Evolutionary conservation across 176 grass and related monocot species (phyloP).

Genomic region (Hsuehochloa calcarea): DNA sequence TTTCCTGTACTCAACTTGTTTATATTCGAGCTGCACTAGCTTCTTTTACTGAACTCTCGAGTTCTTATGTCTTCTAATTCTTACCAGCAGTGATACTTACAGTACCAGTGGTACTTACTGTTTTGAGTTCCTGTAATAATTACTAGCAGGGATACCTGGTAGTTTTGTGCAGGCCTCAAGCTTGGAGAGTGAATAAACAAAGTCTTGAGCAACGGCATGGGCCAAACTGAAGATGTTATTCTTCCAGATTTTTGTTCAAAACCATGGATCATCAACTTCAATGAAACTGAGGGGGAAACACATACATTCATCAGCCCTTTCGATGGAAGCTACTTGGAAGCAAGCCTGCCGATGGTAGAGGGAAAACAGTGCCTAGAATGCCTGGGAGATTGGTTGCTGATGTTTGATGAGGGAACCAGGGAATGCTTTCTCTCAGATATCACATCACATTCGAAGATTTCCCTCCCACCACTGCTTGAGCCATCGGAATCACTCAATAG

Average conservation of each 20-base stretch:
- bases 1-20: too few species aligned
- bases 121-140: background rate
- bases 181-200: background rate
- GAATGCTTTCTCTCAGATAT: background rate
- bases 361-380: background rate
- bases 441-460: background rate
- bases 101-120: background rate
- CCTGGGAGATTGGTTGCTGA: conserved; percentile 10
- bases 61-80: too few species aligned
- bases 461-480: background rate
- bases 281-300: background rate
- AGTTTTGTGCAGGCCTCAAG: background rate
- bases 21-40: too few species aligned
- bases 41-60: too few species aligned
- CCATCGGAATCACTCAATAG: background rate
- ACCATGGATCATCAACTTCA: background rate
- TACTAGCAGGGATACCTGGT: background rate
- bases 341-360: background rate
- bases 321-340: background rate
- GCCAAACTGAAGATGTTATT: background rate
- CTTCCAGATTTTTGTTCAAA: background rate
- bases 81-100: too few species aligned
- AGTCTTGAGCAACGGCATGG: background rate
- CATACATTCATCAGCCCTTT: conserved; percentile 1
- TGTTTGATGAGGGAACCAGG: background rate